Conservation (phyloP, 2,329 filamentous ascomycete species). For the Phyllosticta ampelicida region DNA sequence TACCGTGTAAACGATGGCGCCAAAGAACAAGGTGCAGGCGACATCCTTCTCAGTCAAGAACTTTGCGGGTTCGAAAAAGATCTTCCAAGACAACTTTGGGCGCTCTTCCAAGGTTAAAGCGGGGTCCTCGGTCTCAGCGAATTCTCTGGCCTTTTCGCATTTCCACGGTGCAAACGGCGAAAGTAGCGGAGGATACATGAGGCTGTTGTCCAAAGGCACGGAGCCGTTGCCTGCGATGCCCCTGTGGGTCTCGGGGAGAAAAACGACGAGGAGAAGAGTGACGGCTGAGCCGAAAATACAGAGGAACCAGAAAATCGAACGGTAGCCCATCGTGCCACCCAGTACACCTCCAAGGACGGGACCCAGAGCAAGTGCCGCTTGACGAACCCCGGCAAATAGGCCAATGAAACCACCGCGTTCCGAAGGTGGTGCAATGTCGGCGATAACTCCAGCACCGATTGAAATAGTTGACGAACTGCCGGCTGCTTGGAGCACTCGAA, state of each 20-base stretch:
- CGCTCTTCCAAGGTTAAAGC: neutral
- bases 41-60: conserved; percentile 24
- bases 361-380: conserved; percentile 27
- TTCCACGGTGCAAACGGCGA: neutral
- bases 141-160: neutral
- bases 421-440: conserved; percentile 5
- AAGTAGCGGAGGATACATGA: neutral
- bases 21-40: conserved; percentile 36
- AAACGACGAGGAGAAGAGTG: conserved; percentile 21
- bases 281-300: conserved; percentile 34
- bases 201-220: neutral
- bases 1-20: conserved; percentile 42
- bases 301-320: conserved; percentile 45
- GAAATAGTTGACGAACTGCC: conserved; percentile 35
- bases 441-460: conserved; percentile 20
- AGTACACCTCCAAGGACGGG: conserved; percentile 42
- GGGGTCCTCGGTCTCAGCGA: neutral
- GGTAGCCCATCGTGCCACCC: conserved; percentile 39
- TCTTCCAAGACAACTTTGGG: neutral
- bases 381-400: conserved; percentile 2
- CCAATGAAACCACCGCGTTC: conserved; percentile 7
- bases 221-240: conserved; percentile 15
- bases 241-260: conserved; percentile 31
- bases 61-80: conserved; percentile 4
- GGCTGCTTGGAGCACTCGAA: conserved; percentile 25